These are phyloP conservation scores for Lactifluus echinatus DNA, from an alignment of 768 basidiomycete species.

Conservation along the genomic window DNA sequence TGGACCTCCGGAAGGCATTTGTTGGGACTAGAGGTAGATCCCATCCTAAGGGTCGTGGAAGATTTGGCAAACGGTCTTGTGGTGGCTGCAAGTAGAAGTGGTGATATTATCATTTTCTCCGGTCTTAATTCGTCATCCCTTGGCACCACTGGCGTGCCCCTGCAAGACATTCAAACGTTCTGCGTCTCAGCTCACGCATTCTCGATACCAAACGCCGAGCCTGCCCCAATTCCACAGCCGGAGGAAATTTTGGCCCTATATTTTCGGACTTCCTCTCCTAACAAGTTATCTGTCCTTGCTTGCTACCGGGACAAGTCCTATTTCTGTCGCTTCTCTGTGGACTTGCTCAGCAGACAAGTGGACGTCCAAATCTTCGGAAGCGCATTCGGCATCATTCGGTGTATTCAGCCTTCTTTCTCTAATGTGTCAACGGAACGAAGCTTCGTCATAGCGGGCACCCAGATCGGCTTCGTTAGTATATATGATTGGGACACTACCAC, in stretches of 20 bases:
- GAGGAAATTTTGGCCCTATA: neutral
- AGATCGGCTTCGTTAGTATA: constrained; percentile 52
- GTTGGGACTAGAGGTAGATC: constrained; percentile 35
- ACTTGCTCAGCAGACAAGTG: constrained; percentile 24
- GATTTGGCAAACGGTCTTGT: constrained; percentile 37
- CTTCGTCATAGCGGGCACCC: constrained; percentile 58
- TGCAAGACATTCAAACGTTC: neutral
- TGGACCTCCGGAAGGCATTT: constrained; percentile 49
- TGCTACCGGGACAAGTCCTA: constrained; percentile 41
- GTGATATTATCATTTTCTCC: constrained; percentile 49
- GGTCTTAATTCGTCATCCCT: constrained; percentile 30
- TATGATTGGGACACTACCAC: constrained; percentile 40
- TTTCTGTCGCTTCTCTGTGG: constrained; percentile 45
- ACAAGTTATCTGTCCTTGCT: constrained; percentile 35
- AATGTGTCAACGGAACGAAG: constrained; percentile 29
- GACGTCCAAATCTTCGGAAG: constrained; percentile 43
- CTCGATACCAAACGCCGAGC: neutral
- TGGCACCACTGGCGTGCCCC: neutral
- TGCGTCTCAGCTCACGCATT: neutral
- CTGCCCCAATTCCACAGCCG: neutral
- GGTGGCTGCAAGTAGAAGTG: constrained; percentile 45
- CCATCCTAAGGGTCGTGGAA: constrained; percentile 43
- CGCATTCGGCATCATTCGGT: constrained; percentile 43
- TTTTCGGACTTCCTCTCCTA: constrained; percentile 8
- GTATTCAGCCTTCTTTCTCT: constrained; percentile 42